Base-by-base conservation (phyloP, 2,329 filamentous ascomycete genomes). In the Penicillium sp. region DNA sequence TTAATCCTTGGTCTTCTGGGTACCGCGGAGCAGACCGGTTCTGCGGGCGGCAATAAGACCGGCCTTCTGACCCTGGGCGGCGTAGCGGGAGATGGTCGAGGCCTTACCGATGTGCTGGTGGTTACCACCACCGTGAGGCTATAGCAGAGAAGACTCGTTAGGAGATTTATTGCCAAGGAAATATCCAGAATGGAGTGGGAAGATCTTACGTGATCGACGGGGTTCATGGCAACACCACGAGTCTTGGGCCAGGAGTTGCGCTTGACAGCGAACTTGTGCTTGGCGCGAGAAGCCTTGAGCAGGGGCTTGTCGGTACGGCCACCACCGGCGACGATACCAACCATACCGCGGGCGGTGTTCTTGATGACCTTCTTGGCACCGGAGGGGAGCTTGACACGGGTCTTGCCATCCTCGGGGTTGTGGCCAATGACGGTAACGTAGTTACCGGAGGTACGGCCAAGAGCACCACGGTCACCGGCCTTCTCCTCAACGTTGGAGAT, bases 201-300 rank as follows among this genome's bases (percentile, higher is more conserved):
- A 35, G 53, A 67, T 70, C 83, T 79, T 84, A 84, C 82, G 88
- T 99, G 95, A 85, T 99, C 95, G 78, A 99, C 95, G 77, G 95
- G 95, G 87, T 99, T 99, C 95, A 99, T 99, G 84, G 95, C 95
- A 90, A 99, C 95, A 97, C 95, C 95, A 95, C 95, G 94, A 88
- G 95, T 99, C 91, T 96, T 97, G 84, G 95, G 95, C 95, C 95
- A 99, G 80, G 89, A 94, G 92, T 99, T 98, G 81, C 95, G 92
- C 92, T 99, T 99, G 86, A 97, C 96, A 75, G 93, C 92, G 86
- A 96, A 99, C 91, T 99, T 99, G 82, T 98, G 94, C 92, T 98
- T 99, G 78, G 95, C 95, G 80, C 95, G 92, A 78, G 94, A 98
- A 77, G 95, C 95, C 94, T 99, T 99, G 77, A 99, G 86, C 81